Evolutionary conservation across 192 early-diverging fungal species (phyloP).

Genomic region (Coemansia pectinata): DNA sequence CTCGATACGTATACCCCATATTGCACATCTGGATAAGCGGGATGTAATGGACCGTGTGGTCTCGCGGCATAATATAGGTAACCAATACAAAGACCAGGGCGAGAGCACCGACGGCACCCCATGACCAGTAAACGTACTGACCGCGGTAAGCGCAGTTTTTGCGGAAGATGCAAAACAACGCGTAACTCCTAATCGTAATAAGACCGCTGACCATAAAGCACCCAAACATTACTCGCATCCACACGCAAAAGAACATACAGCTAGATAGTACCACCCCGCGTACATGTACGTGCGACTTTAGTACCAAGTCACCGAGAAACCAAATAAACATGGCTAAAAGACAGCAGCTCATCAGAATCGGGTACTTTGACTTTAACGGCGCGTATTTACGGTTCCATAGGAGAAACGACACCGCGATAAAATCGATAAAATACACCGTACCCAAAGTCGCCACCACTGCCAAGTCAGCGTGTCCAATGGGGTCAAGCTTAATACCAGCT

Average conservation of each 20-base stretch:
- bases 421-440: slow-evolving; percentile 33
- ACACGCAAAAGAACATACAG: slow-evolving; percentile 51
- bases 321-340: slow-evolving; percentile 41
- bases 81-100: slow-evolving; percentile 33
- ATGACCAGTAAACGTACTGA: slow-evolving; percentile 24
- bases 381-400: slow-evolving; percentile 52
- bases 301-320: slow-evolving; percentile 53
- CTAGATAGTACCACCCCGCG: slow-evolving; percentile 19
- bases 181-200: slow-evolving; percentile 49
- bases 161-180: slow-evolving; percentile 50
- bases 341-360: slow-evolving; percentile 43
- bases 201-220: slow-evolving; percentile 34
- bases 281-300: slow-evolving; percentile 51
- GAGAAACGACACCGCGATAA: slow-evolving; percentile 29
- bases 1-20: slow-evolving; percentile 46
- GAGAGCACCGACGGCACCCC: slow-evolving; percentile 9
- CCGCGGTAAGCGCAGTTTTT: slow-evolving; percentile 39
- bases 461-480: slow-evolving; percentile 41
- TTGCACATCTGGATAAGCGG: slow-evolving; percentile 41
- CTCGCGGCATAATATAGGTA: slow-evolving; percentile 31
- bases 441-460: slow-evolving; percentile 28
- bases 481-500: slow-evolving; percentile 33
- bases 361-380: slow-evolving; percentile 57
- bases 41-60: slow-evolving; percentile 34
- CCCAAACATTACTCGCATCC: slow-evolving; percentile 47